Conservation (phyloP, 1,284 basidiomycete genomes). For the Moesziomyces sp. region DNA sequence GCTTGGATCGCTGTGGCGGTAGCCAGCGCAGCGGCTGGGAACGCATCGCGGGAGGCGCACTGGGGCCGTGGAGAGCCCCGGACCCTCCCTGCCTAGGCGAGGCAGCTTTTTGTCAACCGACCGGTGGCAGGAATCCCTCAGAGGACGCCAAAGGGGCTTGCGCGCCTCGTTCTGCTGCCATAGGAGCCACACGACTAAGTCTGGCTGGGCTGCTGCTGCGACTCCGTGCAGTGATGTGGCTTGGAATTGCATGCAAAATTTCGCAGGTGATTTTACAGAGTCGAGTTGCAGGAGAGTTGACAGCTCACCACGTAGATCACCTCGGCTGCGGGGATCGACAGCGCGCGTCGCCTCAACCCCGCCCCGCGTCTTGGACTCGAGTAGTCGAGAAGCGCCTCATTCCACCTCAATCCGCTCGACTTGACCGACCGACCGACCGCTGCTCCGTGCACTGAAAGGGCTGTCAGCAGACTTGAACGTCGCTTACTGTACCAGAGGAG, state of each 20-base stretch:
- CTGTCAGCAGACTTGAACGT: too few species aligned
- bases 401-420: too few species aligned
- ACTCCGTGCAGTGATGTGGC: background rate
- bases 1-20: background rate
- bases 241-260: background rate
- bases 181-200: too few species aligned
- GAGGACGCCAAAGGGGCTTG: too few species aligned
- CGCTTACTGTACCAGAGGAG: too few species aligned
- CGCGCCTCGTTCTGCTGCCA: too few species aligned
- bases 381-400: too few species aligned
- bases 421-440: too few species aligned
- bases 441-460: too few species aligned
- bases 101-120: background rate
- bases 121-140: too few species aligned
- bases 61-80: background rate
- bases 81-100: background rate
- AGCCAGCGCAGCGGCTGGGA: too few species aligned
- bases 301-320: constrained; percentile 13
- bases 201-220: background rate
- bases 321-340: constrained; percentile 13
- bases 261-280: background rate
- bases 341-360: background rate
- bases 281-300: background rate
- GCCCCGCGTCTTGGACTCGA: background rate
- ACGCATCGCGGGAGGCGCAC: too few species aligned